Evolutionary conservation across 805 yeast genomes (phyloP).

Genomic region (Myxozyma geophila): DNA sequence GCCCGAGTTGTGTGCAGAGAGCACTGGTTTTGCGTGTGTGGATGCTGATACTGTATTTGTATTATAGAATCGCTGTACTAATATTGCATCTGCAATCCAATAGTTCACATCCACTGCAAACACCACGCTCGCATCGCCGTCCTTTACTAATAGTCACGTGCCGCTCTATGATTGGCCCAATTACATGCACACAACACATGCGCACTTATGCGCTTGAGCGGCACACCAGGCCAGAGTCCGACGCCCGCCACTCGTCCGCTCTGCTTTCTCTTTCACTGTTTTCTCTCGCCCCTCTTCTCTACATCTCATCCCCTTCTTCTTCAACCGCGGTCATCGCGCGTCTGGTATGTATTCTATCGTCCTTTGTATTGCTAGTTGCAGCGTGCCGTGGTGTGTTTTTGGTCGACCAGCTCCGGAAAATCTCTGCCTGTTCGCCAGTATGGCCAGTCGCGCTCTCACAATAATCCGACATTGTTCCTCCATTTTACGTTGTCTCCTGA

Average conservation of each 20-base stretch:
- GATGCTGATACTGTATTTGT: too few relatives aligned
- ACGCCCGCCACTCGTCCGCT: constrained; percentile 2
- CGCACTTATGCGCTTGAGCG: constrained; percentile 4
- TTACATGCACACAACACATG: not conserved
- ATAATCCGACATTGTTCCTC: too few relatives aligned
- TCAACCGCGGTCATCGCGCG: constrained; percentile 6
- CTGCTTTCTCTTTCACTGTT: constrained; percentile 6
- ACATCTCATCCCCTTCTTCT: not conserved
- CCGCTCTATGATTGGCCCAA: constrained; percentile 1
- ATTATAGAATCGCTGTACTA: too few relatives aligned
- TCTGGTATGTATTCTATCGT: not conserved
- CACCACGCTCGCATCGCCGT: too few relatives aligned
- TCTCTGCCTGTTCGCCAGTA: not conserved
- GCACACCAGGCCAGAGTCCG: not conserved
- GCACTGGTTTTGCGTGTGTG: too few relatives aligned
- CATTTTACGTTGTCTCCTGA: too few relatives aligned
- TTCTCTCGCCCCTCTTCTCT: not conserved
- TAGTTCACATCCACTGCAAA: not conserved
- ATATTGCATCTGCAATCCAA: too few relatives aligned
- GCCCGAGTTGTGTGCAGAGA: too few relatives aligned
- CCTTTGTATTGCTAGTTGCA: not conserved
- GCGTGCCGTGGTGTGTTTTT: not conserved
- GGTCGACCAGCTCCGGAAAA: not conserved
- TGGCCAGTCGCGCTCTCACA: too few relatives aligned
- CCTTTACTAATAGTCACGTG: not conserved